These are phyloP conservation scores for Pythium dissotocum DNA, from an alignment of 352 stramenopile genomes.

Conservation along the genomic window DNA sequence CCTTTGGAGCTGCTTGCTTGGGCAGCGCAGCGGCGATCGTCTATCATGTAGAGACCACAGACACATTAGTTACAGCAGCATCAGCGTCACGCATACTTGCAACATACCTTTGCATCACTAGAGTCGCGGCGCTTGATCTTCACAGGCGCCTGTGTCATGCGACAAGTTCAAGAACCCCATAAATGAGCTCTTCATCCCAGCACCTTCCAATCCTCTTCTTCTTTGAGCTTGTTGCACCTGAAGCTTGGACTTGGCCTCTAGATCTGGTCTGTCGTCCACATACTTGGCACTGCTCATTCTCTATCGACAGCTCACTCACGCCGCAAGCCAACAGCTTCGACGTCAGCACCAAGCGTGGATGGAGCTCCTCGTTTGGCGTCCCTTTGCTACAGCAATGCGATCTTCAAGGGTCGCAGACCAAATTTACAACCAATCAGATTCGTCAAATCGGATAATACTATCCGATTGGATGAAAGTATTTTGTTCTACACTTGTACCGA, in stretches of 20 bases:
- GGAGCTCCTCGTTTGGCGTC: neutral
- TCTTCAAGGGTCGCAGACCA: conserved; percentile 28
- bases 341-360: neutral
- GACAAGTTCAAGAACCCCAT: neutral
- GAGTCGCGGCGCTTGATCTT: conserved; percentile 39
- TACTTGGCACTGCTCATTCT: conserved; percentile 31
- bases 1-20: conserved; percentile 28
- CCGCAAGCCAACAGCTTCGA: too few species aligned
- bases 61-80: neutral
- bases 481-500: neutral
- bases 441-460: neutral
- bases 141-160: conserved; percentile 18
- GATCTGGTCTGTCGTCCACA: conserved; percentile 19
- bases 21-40: conserved; percentile 19
- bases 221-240: conserved; percentile 1
- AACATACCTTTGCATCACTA: conserved; percentile 31
- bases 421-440: conserved; percentile 17
- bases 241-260: conserved; percentile 32
- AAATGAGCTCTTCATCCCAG: neutral
- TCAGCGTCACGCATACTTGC: neutral
- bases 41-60: conserved; percentile 4
- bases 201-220: neutral
- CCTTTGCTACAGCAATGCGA: neutral
- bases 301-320: too few species aligned
- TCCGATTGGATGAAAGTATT: conserved; percentile 16